These are phyloP conservation scores for Saccharum hybrid DNA, from an alignment of 202 grass and related monocot species.

Conservation along the genomic window DNA sequence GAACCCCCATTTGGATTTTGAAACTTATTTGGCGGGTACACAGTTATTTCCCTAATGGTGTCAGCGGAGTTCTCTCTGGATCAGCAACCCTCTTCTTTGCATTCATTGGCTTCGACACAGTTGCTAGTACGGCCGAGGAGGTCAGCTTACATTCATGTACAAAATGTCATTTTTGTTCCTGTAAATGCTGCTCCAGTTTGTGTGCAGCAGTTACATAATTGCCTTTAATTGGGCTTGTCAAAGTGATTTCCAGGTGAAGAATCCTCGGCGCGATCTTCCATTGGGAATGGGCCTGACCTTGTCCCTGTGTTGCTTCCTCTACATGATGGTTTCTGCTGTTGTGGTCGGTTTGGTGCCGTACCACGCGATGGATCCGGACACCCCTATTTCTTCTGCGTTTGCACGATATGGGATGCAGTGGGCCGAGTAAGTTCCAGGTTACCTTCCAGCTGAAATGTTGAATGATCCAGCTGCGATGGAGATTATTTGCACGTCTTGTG, in stretches of 20 bases:
- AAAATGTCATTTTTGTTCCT: slow-evolving; percentile 13
- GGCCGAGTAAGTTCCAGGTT: slow-evolving; percentile 70
- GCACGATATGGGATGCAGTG: slow-evolving; percentile 67
- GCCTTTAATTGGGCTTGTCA: slow-evolving; percentile 33
- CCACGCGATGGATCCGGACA: slow-evolving; percentile 73
- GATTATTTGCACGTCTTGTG: slow-evolving; percentile 4
- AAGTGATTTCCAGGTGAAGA: slow-evolving; percentile 73
- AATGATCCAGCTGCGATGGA: slow-evolving; percentile 11
- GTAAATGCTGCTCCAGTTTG: slow-evolving; percentile 5
- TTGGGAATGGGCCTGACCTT: slow-evolving; percentile 68
- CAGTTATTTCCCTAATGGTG: slow-evolving; percentile 77
- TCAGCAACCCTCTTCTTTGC: slow-evolving; percentile 85
- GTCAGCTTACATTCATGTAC: slow-evolving; percentile 43
- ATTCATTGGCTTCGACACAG: slow-evolving; percentile 76
- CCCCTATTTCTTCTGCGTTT: slow-evolving; percentile 83
- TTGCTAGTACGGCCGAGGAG: slow-evolving; percentile 72
- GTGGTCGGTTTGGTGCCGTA: slow-evolving; percentile 88
- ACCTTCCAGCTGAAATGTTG: background rate
- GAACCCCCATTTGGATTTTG: slow-evolving; percentile 13
- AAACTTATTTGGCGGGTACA: slow-evolving; percentile 36
- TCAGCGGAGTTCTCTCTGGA: slow-evolving; percentile 68
- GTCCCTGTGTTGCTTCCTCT: slow-evolving; percentile 78
- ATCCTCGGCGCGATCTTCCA: slow-evolving; percentile 84
- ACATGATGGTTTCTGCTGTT: slow-evolving; percentile 91
- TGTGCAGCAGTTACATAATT: slow-evolving; percentile 9